These are phyloP conservation scores for Podila epigama DNA, from an alignment of 192 early-diverging fungal species.

Conservation along the genomic window DNA sequence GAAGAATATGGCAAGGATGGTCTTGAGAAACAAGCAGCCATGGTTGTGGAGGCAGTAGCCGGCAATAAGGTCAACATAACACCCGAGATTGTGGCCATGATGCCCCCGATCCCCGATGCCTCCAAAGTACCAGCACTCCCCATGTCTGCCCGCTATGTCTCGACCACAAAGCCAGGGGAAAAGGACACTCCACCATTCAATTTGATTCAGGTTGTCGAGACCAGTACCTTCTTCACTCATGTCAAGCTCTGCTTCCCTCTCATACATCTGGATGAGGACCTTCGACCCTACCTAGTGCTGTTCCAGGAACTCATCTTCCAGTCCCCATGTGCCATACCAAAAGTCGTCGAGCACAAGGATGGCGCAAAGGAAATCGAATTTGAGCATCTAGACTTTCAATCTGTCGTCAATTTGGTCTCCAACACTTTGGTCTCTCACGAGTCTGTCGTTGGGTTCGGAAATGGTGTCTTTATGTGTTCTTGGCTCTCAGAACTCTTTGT, in stretches of 20 bases:
- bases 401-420: conserved; percentile 47
- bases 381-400: conserved; percentile 48
- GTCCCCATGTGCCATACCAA: conserved; percentile 58
- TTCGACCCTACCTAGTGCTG: conserved; percentile 74
- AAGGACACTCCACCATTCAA: conserved; percentile 53
- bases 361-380: conserved; percentile 28
- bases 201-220: conserved; percentile 64
- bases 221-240: conserved; percentile 73
- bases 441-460: conserved; percentile 54
- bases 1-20: conserved; percentile 55
- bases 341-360: conserved; percentile 44
- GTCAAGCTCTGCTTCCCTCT: conserved; percentile 64
- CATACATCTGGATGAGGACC: conserved; percentile 56
- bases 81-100: conserved; percentile 54
- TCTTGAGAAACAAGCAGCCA: conserved; percentile 51
- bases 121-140: conserved; percentile 57
- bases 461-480: conserved; percentile 50
- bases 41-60: conserved; percentile 33
- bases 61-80: conserved; percentile 48
- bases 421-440: conserved; percentile 55
- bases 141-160: conserved; percentile 14
- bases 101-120: conserved; percentile 75
- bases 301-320: conserved; percentile 82
- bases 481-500: conserved; percentile 69
- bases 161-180: conserved; percentile 18